Conservation (phyloP, 106 monocot genomes). For the Apostasia ramifera region DNA sequence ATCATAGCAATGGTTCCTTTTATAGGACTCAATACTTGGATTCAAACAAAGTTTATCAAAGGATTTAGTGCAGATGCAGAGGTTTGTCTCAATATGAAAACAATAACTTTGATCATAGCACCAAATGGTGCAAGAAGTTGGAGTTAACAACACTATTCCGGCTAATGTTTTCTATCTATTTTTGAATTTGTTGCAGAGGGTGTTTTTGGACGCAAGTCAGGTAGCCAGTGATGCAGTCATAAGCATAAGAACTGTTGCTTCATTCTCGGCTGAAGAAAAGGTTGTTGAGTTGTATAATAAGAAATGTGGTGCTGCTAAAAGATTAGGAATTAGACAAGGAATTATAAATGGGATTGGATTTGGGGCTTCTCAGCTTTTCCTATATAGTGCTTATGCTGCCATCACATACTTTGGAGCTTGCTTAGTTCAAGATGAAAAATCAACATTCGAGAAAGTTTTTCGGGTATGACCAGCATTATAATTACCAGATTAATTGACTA, state of each 20-base stretch:
- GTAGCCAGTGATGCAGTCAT: constrained; percentile 7
- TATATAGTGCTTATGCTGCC: constrained; percentile 6
- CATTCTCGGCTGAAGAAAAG: constrained; percentile 15
- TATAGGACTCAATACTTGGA: constrained; percentile 6
- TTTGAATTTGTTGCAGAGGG: neutral
- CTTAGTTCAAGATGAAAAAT: neutral
- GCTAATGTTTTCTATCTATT: neutral
- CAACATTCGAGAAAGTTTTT: constrained; percentile 2
- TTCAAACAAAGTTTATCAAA: constrained; percentile 7
- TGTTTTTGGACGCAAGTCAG: constrained; percentile 7
- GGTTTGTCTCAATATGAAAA: neutral
- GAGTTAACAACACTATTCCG: too few relatives aligned
- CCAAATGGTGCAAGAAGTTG: too few relatives aligned
- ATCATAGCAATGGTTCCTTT: constrained; percentile 4
- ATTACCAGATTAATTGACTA: neutral
- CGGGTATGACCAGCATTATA: neutral
- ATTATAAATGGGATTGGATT: constrained; percentile 4
- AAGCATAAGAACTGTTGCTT: constrained; percentile 12
- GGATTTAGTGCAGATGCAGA: constrained; percentile 11
- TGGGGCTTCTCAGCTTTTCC: constrained; percentile 3
- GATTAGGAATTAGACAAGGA: constrained; percentile 8
- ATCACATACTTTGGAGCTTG: constrained; percentile 1
- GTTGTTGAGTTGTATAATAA: constrained; percentile 7
- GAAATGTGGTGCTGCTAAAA: constrained; percentile 2
- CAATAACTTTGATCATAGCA: neutral